Conservation (phyloP, 2,329 filamentous ascomycete species). For the Cytospora schulzeri region DNA sequence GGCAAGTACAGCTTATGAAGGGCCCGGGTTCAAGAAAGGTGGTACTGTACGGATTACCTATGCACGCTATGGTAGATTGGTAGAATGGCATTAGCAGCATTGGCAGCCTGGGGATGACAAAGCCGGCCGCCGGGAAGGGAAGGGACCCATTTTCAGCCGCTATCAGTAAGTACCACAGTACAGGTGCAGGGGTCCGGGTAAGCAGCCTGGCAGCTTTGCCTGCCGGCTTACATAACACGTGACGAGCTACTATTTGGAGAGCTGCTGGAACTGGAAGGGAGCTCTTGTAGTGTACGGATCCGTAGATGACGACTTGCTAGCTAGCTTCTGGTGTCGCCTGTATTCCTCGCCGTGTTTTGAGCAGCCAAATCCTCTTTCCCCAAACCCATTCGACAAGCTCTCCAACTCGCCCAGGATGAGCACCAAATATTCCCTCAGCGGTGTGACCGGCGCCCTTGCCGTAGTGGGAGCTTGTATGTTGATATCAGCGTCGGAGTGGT, state of each 20-base stretch:
- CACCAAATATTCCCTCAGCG: constrained; percentile 70
- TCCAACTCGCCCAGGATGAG: constrained; percentile 58
- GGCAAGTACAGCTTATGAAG: constrained; percentile 12
- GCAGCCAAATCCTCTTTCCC: background rate
- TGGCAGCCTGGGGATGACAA: constrained; percentile 12
- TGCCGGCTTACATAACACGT: constrained; percentile 12
- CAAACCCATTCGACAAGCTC: constrained; percentile 9
- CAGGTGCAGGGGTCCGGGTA: background rate
- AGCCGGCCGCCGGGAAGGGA: constrained; percentile 7
- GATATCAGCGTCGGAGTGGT: background rate
- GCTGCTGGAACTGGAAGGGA: constrained; percentile 9
- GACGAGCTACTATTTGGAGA: constrained; percentile 16
- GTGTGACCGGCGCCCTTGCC: constrained; percentile 66
- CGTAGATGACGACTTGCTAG: constrained; percentile 26
- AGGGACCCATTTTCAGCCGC: constrained; percentile 9
- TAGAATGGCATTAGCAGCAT: background rate
- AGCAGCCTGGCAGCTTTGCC: background rate
- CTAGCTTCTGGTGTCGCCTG: constrained; percentile 7
- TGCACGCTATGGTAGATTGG: too few relatives aligned
- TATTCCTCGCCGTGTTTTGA: background rate
- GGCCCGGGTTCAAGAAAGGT: constrained; percentile 2
- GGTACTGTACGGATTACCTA: too few relatives aligned
- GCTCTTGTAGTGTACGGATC: too few relatives aligned
- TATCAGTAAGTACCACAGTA: too few relatives aligned
- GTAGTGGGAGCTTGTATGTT: constrained; percentile 79